Evolutionary conservation across 2,329 filamentous ascomycete genomes (phyloP).

Genomic region (Juglanconis juglandina): DNA sequence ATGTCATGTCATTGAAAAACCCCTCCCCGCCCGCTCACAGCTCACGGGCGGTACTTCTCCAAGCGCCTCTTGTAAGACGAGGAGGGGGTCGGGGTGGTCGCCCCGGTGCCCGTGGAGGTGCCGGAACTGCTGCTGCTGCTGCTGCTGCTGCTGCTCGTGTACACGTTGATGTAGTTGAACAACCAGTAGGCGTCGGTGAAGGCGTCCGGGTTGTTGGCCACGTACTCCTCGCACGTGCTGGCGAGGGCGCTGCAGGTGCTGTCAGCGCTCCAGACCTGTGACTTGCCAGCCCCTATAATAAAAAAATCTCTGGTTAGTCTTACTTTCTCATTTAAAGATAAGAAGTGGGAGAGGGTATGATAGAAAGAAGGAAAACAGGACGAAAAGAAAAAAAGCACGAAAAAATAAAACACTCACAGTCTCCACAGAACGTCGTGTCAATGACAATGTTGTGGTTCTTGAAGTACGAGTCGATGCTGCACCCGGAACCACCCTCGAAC

Average conservation of each 20-base stretch:
- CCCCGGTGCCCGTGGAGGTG: background rate
- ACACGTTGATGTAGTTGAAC: conserved; percentile 54
- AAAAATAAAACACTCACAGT: background rate
- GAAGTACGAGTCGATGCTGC: conserved; percentile 71
- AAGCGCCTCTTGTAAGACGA: background rate
- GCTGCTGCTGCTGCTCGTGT: conserved; percentile 24
- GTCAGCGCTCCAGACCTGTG: conserved; percentile 56
- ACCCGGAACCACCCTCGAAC: conserved; percentile 64
- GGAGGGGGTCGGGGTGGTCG: background rate
- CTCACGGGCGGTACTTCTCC: conserved; percentile 3
- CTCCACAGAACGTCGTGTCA: conserved; percentile 27
- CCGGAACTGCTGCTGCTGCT: background rate
- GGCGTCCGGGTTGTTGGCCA: conserved; percentile 45
- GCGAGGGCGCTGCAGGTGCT: conserved; percentile 58
- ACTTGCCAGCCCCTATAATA: conserved; percentile 64
- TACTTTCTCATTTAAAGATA: conserved; percentile 23
- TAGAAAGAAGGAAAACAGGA: too few relatives aligned
- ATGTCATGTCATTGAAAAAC: background rate
- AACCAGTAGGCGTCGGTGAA: conserved; percentile 29
- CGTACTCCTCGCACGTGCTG: conserved; percentile 67
- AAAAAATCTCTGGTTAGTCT: background rate
- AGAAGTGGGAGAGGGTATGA: background rate
- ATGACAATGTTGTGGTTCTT: conserved; percentile 71
- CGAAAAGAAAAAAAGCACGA: background rate
- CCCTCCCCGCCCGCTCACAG: too few relatives aligned